Conservation (phyloP, 148 eudicot species). For the Oxyria digyna region DNA sequence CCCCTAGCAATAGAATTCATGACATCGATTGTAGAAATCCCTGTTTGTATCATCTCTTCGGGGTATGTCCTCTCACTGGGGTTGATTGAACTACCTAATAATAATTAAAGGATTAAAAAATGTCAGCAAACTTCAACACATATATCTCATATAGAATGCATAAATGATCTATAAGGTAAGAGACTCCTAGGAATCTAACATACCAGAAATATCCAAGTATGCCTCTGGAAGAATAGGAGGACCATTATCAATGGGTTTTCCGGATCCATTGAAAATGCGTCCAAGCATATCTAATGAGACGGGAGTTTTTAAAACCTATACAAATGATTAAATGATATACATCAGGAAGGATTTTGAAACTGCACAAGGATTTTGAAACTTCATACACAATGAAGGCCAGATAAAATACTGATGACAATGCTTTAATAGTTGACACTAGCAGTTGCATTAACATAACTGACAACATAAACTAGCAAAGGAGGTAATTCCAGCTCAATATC, state of each 20-base stretch:
- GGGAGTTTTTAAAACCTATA: conserved; percentile 90
- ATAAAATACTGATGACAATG: neutral
- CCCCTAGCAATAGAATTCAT: conserved; percentile 99
- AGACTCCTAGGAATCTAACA: conserved; percentile 10
- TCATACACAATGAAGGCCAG: neutral
- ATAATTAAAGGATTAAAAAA: neutral
- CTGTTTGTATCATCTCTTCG: conserved; percentile 98
- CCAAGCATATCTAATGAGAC: conserved; percentile 99
- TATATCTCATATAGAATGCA: neutral
- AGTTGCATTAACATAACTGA: neutral
- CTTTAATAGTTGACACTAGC: neutral
- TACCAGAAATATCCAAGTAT: conserved; percentile 93
- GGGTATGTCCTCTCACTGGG: conserved; percentile 99
- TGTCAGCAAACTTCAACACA: neutral
- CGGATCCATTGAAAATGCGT: conserved; percentile 95
- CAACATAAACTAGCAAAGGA: neutral
- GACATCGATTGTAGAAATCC: conserved; percentile 97
- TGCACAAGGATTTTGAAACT: neutral
- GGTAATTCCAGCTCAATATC: neutral
- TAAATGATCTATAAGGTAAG: neutral
- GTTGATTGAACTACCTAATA: conserved; percentile 93
- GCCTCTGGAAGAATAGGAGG: conserved; percentile 99
- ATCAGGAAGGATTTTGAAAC: neutral
- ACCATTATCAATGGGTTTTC: conserved; percentile 97
- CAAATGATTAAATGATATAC: neutral